Base-by-base conservation (phyloP, 352 stramenopile species). In the Phytopythium vexans region DNA sequence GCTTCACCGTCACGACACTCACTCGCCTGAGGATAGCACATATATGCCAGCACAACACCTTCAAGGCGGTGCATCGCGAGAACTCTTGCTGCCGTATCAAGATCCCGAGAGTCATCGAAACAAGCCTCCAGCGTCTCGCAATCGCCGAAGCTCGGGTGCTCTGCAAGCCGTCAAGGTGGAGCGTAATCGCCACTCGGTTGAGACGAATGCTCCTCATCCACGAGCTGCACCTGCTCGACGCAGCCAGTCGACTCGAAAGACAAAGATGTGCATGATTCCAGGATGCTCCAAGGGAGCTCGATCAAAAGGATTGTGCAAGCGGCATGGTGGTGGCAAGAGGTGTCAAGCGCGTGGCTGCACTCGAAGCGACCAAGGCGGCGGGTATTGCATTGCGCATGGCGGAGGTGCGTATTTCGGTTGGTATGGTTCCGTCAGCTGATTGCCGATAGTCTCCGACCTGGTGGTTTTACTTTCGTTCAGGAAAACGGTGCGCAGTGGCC, bases 281-380 rank as follows among this genome's bases (percentile, higher is more conserved):
- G 81, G 81, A 6, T 95, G 85, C 43, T 72, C 55, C 31, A 93
- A 92, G 73, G 79, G 77, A 8, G 81, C 82, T 40, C 70, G 86
- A 9, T 95, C 86, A 10, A 82, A 69, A 70, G 82, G 84, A 31
- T 65, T 94, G 4, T 95, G 86, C 56, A 95, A 95, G 56, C 83
- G 83, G 8, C 86, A 95, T 44, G 86, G 86, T 8, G 86, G 86
- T 9, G 86, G 86, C 6, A 95, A 93, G 45, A 68, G 86, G 32
- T 95, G 85, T 62, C 83, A 70, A 6, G 27, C 77, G 36, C 38
- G 41, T 14, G 71, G 62, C 7, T 95, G 85, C 49, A 52, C 49
- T 4, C 81, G 82, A 27, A 93, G 85, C 39, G 85, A 95, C 31
- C 85, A 95, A 78, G 85, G 85, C n/a, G 85, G 85, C 14, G 85